phyloP scores from a whole-genome alignment of 331 rosid species.

The Cucumis variabilis region DNA sequence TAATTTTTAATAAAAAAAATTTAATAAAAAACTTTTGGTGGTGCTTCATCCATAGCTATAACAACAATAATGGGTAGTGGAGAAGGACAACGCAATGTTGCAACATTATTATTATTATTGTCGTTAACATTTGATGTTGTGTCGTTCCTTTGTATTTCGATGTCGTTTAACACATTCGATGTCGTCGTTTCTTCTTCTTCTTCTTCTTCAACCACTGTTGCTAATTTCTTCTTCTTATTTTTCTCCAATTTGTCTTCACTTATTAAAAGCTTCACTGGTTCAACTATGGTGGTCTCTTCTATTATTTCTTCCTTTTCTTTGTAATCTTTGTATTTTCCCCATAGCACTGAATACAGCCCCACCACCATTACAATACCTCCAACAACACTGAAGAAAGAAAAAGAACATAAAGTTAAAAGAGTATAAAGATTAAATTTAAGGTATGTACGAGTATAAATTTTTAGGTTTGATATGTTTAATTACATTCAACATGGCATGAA shows the following conservation, averaged over 20 bases:
- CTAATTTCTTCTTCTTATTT: neutral
- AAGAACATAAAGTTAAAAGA: neutral
- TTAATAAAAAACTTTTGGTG: conserved; percentile 13
- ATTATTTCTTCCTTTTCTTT: conserved; percentile 21
- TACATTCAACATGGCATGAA: neutral
- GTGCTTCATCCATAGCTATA: conserved; percentile 13
- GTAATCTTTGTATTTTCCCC: conserved; percentile 34
- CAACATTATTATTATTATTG: neutral
- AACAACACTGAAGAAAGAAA: neutral
- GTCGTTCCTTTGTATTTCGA: conserved; percentile 31
- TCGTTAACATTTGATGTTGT: conserved; percentile 11
- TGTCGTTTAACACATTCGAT: conserved; percentile 3
- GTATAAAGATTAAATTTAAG: neutral
- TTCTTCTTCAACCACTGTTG: neutral
- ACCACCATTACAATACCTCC: conserved; percentile 30
- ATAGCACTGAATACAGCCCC: conserved; percentile 33
- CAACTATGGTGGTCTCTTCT: neutral
- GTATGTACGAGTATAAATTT: neutral
- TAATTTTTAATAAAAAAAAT: neutral
- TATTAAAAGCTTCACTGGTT: conserved; percentile 14
- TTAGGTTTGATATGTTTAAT: neutral
- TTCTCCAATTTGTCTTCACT: neutral
- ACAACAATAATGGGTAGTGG: conserved; percentile 25
- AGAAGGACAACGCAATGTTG: neutral
- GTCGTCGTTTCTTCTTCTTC: conserved; percentile 9